These are phyloP conservation scores for Posidonia oceanica DNA, from an alignment of 116 monocot species.

Conservation along the genomic window DNA sequence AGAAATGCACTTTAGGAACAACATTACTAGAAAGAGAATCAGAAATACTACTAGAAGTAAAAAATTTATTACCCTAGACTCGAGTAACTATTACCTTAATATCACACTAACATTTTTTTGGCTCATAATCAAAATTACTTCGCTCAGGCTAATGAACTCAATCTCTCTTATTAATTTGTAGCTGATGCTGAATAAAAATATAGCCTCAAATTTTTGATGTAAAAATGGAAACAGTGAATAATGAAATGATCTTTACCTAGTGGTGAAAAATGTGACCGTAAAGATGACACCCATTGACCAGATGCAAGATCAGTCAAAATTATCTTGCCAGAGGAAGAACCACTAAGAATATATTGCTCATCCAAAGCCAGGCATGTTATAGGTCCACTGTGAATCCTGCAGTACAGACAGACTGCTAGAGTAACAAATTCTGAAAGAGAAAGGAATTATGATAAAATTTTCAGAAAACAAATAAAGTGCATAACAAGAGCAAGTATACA, in stretches of 20 bases:
- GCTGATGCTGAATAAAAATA: too few relatives aligned
- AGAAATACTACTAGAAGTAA: too few relatives aligned
- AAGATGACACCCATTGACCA: conserved; percentile 47
- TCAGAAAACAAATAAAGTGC: background rate
- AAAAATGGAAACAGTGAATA: background rate
- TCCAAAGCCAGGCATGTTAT: conserved; percentile 69
- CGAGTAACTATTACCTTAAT: too few relatives aligned
- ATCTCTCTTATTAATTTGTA: too few relatives aligned
- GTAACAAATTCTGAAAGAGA: background rate
- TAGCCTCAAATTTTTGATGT: too few relatives aligned
- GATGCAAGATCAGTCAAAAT: conserved; percentile 63
- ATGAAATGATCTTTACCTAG: conserved; percentile 8
- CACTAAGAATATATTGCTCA: conserved; percentile 71
- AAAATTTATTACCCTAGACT: too few relatives aligned
- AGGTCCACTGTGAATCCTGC: conserved; percentile 72
- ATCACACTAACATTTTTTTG: too few relatives aligned
- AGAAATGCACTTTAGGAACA: too few relatives aligned
- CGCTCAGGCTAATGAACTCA: too few relatives aligned
- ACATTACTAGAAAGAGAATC: too few relatives aligned
- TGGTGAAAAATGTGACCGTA: conserved; percentile 43
- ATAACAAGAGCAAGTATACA: background rate
- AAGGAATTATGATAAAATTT: too few relatives aligned
- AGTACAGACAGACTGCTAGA: background rate
- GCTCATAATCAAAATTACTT: too few relatives aligned
- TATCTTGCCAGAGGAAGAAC: conserved; percentile 68